Evolutionary conservation across 2,329 filamentous ascomycete genomes (phyloP).

Genomic region (Alternaria burnsii): DNA sequence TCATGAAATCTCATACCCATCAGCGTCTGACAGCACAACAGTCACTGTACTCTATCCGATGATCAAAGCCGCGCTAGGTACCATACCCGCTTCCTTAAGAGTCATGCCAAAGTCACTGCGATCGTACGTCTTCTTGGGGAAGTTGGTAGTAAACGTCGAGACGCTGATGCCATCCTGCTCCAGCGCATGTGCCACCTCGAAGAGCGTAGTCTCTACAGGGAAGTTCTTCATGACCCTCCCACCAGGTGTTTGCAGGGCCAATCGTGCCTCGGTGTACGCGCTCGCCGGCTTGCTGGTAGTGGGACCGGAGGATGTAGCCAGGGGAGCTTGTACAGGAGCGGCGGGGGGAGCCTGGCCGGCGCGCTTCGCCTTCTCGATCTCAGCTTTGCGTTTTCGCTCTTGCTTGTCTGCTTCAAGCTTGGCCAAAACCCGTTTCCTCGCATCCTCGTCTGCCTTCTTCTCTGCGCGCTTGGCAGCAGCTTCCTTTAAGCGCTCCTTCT

Average conservation of each 20-base stretch:
- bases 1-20: neutral
- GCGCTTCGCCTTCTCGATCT: conserved; percentile 84
- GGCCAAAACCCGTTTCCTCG: conserved; percentile 87
- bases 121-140: conserved; percentile 82
- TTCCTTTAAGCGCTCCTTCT: conserved; percentile 92
- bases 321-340: conserved; percentile 58
- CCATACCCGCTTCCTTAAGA: conserved; percentile 87
- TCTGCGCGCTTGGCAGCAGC: conserved; percentile 86
- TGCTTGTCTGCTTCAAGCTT: conserved; percentile 96
- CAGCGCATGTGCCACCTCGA: conserved; percentile 85
- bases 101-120: conserved; percentile 83
- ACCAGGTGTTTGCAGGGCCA: conserved; percentile 78
- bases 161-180: conserved; percentile 75
- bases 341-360: conserved; percentile 71
- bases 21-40: neutral
- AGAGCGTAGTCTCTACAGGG: conserved; percentile 87
- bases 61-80: conserved; percentile 89
- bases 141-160: conserved; percentile 82
- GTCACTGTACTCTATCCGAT: conserved; percentile 56
- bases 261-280: conserved; percentile 79
- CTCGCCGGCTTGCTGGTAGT: conserved; percentile 69
- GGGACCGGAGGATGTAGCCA: conserved; percentile 57
- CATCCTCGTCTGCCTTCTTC: conserved; percentile 84
- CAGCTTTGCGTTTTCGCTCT: conserved; percentile 83
- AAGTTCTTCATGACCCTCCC: conserved; percentile 89